phyloP scores from a whole-genome alignment of 1,139 yeast species.

The Yamadazyma dendronema region DNA sequence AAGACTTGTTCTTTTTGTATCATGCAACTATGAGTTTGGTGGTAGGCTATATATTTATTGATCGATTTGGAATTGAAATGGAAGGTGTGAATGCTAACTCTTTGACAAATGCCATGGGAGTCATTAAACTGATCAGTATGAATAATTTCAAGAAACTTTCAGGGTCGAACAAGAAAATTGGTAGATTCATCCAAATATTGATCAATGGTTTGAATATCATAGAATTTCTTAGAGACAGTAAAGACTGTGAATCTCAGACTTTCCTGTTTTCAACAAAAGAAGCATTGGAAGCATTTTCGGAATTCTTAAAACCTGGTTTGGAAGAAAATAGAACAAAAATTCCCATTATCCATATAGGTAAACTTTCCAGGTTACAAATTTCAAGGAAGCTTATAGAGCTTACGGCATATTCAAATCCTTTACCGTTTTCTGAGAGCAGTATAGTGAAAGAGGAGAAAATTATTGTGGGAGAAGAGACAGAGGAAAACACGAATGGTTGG shows the following conservation, averaged over 20 bases:
- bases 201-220: slow-evolving; percentile 11
- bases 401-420: too few species aligned
- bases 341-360: slow-evolving; percentile 7
- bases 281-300: too few species aligned
- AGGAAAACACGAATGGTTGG: too few species aligned
- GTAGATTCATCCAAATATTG: slow-evolving; percentile 9
- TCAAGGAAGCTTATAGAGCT: neutral
- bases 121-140: slow-evolving; percentile 6
- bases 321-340: neutral
- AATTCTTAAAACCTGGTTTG: too few species aligned
- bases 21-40: slow-evolving; percentile 11
- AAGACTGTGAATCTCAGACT: too few species aligned
- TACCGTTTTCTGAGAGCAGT: too few species aligned
- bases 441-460: too few species aligned
- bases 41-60: slow-evolving; percentile 6
- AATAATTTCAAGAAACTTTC: slow-evolving; percentile 3
- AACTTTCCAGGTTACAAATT: slow-evolving; percentile 1
- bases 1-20: slow-evolving; percentile 9
- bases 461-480: too few species aligned
- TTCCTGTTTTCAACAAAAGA: too few species aligned
- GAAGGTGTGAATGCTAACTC: neutral
- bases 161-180: slow-evolving; percentile 11
- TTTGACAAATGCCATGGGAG: slow-evolving; percentile 1
- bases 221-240: slow-evolving; percentile 4
- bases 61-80: neutral